Base-by-base conservation (phyloP, 306 rosid species). In the Cucurbita ficifolia region DNA sequence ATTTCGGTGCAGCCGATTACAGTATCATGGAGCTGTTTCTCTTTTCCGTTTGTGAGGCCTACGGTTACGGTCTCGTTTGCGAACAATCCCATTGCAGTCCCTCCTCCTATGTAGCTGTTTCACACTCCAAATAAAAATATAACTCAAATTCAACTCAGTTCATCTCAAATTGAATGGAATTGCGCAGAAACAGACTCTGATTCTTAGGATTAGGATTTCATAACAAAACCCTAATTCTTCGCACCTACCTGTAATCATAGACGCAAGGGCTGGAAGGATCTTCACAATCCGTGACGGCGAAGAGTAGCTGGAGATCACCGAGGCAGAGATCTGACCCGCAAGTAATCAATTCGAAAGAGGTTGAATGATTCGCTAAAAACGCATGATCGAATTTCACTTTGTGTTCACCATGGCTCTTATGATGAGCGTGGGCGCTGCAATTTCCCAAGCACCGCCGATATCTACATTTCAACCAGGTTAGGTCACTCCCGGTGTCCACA, bases 401-500 rank as follows among this genome's bases (percentile, higher is more conserved):
- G 7, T 18, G 38, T 7, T 13, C 49, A 40, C 12, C 79, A 71
- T 1, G 29, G n/a, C 4, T 29, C 9, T 18, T 29, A 7, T 46
- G 59, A 6, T 0, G 4, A 0, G 8, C 9, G 2, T 56, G 11
- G 5, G 3, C 4, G 14, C 18, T 72, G 0, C 35, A 40, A 3
- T 69, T 22, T 6, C 73, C 73, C 0, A 13, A 0, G n/a, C 83
- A 61, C 42, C 86, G 71, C 3, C 74, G 16, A 5, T 79, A 52
- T 33, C 62, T 70, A 35, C 90, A 87, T 2, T 85, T 86, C 57
- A 87, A 38, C 98, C 98, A 94, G 1, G 92, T 89, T 53, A 94
- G 76, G 12, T 94, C 97, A 53, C 90, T 91, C 1, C 89, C 98
- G 0, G 97, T 84, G n/a, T 91, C 95, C 0, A 85, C 97, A 17